phyloP scores from a whole-genome alignment of 371 early-diverging fungal species.

The Lichtheimia ornata region DNA sequence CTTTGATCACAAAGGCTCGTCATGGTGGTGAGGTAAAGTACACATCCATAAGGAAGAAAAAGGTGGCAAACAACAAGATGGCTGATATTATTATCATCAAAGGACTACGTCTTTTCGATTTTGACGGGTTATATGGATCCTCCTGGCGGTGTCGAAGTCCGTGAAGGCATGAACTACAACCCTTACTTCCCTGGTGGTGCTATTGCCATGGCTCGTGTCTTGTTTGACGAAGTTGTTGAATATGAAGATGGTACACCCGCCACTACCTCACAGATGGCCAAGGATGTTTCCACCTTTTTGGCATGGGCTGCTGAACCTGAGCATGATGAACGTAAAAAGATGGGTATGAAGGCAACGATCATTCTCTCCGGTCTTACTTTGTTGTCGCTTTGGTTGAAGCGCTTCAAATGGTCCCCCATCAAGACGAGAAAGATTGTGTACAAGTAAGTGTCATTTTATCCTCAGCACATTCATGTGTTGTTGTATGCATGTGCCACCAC shows the following conservation, averaged over 20 bases:
- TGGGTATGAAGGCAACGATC: conserved; percentile 90
- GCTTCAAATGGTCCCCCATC: conserved; percentile 77
- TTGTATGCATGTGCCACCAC: neutral
- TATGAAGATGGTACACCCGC: conserved; percentile 98
- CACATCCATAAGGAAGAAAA: neutral
- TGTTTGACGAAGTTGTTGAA: conserved; percentile 95
- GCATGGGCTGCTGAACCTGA: conserved; percentile 97
- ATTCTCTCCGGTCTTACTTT: conserved; percentile 59
- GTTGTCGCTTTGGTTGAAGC: conserved; percentile 76
- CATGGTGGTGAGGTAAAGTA: conserved; percentile 84
- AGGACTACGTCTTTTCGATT: conserved; percentile 95
- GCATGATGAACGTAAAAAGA: conserved; percentile 95
- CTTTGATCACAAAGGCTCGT: conserved; percentile 94
- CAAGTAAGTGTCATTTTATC: conserved; percentile 42
- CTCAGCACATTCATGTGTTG: neutral
- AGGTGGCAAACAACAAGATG: neutral
- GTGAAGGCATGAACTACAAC: conserved; percentile 97
- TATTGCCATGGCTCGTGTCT: conserved; percentile 94
- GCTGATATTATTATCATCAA: neutral
- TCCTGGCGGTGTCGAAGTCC: conserved; percentile 93
- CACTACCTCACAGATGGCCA: conserved; percentile 96
- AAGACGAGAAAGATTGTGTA: conserved; percentile 85
- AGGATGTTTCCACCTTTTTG: conserved; percentile 94
- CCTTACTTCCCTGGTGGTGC: conserved; percentile 99
- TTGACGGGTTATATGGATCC: conserved; percentile 95